A percentile compares a stretch with the other conserved stretches of the same genome.
phyloP scores from a whole-genome alignment of 2,329 filamentous ascomycete genomes.

The Hypoxylon sp. region DNA sequence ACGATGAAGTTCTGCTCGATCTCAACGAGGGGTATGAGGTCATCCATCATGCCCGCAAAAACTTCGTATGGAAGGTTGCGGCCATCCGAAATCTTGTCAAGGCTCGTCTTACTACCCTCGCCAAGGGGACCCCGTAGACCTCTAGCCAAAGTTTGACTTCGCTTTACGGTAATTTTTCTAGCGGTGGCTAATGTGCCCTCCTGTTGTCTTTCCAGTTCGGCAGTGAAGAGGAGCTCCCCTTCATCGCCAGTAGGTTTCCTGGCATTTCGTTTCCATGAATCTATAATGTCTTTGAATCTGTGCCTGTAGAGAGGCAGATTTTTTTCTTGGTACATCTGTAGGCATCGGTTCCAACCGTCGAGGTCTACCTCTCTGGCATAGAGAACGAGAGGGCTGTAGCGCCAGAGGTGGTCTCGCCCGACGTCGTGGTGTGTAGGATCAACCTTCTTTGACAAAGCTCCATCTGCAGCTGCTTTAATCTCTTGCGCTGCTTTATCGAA shows the following conservation, averaged over 20 bases:
- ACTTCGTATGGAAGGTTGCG: conserved; percentile 83
- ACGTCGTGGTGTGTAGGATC: conserved; percentile 79
- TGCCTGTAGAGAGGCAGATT: conserved; percentile 83
- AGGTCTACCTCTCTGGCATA: conserved; percentile 89
- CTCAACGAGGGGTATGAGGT: conserved; percentile 85
- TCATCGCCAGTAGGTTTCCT: conserved; percentile 84
- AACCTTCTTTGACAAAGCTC: conserved; percentile 74
- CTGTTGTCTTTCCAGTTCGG: conserved; percentile 86
- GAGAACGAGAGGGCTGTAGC: conserved; percentile 87
- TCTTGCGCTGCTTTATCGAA: conserved; percentile 83
- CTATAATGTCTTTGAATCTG: conserved; percentile 83
- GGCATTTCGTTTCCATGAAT: conserved; percentile 84
- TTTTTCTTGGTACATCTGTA: conserved; percentile 85
- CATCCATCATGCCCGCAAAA: conserved; percentile 84
- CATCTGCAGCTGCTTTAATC: conserved; percentile 75
- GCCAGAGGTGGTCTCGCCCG: conserved; percentile 83
- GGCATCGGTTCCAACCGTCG: conserved; percentile 83
- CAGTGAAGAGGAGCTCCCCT: conserved; percentile 87
- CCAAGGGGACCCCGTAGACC: conserved; percentile 77
- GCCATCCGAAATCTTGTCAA: conserved; percentile 73
- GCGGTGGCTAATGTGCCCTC: conserved; percentile 81
- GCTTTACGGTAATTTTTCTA: conserved; percentile 92
- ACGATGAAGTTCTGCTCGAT: conserved; percentile 98
- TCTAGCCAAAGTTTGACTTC: conserved; percentile 88
- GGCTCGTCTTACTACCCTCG: conserved; percentile 67